A percentile compares a stretch with the other conserved stretches of the same genome.
phyloP scores from a whole-genome alignment of 2,329 filamentous ascomycete species.

The Macrophomina tecta region DNA sequence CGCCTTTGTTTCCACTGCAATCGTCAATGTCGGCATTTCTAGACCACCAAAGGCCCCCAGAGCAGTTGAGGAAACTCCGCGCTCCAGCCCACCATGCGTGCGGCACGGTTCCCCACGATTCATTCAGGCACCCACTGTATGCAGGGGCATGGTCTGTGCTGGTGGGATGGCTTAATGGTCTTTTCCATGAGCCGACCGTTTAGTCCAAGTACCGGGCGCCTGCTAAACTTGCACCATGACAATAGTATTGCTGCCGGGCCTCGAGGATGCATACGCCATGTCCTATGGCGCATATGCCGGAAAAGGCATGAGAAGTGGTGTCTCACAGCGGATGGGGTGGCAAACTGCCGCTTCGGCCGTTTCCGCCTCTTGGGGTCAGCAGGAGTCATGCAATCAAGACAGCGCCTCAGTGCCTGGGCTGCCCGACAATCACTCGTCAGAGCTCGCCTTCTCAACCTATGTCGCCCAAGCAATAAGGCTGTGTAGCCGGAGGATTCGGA shows the following conservation, averaged over 20 bases:
- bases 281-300: neutral
- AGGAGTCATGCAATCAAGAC: neutral
- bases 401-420: neutral
- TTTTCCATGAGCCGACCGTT: constrained; percentile 1
- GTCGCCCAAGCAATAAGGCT: neutral
- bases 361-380: neutral
- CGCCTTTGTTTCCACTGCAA: neutral
- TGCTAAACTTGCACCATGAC: constrained; percentile 2
- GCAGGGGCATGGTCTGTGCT: constrained; percentile 22
- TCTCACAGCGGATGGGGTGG: neutral
- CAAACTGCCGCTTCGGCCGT: neutral
- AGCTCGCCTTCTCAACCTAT: neutral
- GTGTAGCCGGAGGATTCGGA: neutral
- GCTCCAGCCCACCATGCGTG: neutral
- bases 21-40: neutral
- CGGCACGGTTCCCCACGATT: neutral
- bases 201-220: constrained; percentile 7
- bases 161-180: neutral
- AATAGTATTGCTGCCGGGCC: neutral
- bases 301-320: neutral
- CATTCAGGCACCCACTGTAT: constrained; percentile 4
- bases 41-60: neutral
- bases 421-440: neutral
- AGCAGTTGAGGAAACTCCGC: neutral
- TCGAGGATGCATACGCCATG: neutral